Base-by-base conservation (phyloP, 352 stramenopile species). In the Globisporangium sylvaticum region DNA sequence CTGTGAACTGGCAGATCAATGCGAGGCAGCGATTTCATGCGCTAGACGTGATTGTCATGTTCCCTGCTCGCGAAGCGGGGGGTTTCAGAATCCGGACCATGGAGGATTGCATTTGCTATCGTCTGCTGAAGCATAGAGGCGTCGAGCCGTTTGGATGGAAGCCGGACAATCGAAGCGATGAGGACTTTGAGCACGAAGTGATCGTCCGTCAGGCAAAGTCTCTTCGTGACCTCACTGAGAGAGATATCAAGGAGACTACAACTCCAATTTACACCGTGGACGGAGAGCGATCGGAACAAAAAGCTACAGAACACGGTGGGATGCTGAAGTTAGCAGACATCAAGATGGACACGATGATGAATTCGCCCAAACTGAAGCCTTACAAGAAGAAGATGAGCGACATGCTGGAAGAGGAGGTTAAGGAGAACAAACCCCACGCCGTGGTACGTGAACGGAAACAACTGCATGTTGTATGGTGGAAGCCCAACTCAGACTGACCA, bases 61-160 rank as follows among this genome's bases (percentile, higher is more conserved):
- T 89, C 62, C 75, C 77, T 0, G 75, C 72, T 0, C 69, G 77
- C 9, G 67, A 71, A 8, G 44, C 73, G 0, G 77, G 74, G 1
- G 79, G 83, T 42, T 39, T 67, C 5, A 67, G 32, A 3, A 54
- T 73, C 0, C 73, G 73, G 2, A 79, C 73, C 2, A 86, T 89
- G 78, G 73, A 86, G 14, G 71, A 89, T 20, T 89, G 80, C 25
- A 81, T 89, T 15, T 89, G 80, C 62, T 89, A 84, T 31, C 75
- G 80, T 9, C 64, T 84, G 7, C 53, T 89, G 22, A 84, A 86
- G 48, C 72, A 84, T 3, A 65, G 54, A 24, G 64, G 46, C 4
- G 74, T 64, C 1, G 27, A 84, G 57, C 27, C 55, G 12, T 89
- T 89, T 55, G 80, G 80, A 8, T 89, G 80, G 78, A 81, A 72